These are phyloP conservation scores for Phytophthora pistaciae DNA, from an alignment of 352 stramenopile genomes.

Conservation along the genomic window DNA sequence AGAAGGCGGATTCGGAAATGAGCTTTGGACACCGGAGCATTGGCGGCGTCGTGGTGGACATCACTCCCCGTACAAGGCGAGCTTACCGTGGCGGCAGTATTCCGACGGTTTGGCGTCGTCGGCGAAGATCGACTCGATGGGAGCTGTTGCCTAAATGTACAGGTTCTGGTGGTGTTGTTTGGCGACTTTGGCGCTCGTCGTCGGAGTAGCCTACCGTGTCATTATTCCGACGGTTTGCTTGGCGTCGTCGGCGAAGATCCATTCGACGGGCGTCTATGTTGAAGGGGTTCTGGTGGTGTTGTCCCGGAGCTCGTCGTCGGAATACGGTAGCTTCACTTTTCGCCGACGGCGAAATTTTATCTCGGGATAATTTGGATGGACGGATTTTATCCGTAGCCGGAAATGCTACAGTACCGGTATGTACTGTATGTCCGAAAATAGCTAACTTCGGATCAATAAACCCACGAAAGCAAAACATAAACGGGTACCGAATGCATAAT, in stretches of 20 bases:
- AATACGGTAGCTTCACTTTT: no score
- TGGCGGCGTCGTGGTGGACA: not conserved
- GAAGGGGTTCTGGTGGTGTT: conserved; percentile 35
- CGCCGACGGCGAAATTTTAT: no score
- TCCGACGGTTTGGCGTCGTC: conserved; percentile 30
- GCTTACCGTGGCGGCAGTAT: not conserved
- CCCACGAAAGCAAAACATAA: no score
- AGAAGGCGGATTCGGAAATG: conserved; percentile 40
- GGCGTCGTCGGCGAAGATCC: no score
- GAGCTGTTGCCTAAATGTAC: not conserved
- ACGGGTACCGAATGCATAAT: no score
- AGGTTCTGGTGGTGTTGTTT: conserved; percentile 31
- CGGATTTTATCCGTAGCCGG: no score
- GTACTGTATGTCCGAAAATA: no score
- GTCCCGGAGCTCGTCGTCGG: no score
- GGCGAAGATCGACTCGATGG: conserved; percentile 15
- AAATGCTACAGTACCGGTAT: no score
- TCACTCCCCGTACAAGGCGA: not conserved
- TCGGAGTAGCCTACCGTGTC: not conserved
- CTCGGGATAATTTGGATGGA: no score
- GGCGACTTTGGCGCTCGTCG: not conserved
- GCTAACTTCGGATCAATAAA: no score
- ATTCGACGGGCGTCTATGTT: conserved; percentile 7
- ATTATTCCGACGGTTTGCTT: no score
- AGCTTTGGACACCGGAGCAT: not conserved